These are phyloP conservation scores for Phytophthora fragariae DNA, from an alignment of 352 stramenopile genomes.

Conservation along the genomic window DNA sequence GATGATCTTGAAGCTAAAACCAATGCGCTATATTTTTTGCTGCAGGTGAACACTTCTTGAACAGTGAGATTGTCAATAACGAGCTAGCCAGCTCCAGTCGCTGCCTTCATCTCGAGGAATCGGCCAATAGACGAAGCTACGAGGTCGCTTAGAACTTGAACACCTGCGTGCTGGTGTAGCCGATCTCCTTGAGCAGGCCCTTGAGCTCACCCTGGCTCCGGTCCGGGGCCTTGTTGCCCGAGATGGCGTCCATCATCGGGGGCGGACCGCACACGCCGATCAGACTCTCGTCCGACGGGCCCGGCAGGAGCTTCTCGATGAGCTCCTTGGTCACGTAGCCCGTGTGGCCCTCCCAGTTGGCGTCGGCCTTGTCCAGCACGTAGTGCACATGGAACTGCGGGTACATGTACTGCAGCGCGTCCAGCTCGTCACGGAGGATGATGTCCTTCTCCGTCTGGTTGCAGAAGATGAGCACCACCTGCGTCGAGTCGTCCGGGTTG, in stretches of 20 bases:
- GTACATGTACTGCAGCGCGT: conserved; percentile 66
- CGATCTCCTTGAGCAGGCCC: conserved; percentile 77
- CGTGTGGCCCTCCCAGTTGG: conserved; percentile 60
- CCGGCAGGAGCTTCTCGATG: conserved; percentile 72
- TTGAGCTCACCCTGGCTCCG: conserved; percentile 77
- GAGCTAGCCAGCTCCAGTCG: conserved; percentile 26
- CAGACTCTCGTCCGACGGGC: conserved; percentile 61
- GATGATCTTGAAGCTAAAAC: conserved; percentile 10
- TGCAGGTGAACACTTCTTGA: conserved; percentile 21
- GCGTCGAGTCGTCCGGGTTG: conserved; percentile 81
- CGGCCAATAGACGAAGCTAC: conserved; percentile 6
- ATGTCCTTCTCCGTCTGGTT: conserved; percentile 89
- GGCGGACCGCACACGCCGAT: conserved; percentile 89
- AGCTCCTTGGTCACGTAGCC: conserved; percentile 80
- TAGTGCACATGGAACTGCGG: conserved; percentile 73
- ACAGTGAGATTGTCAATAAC: conserved; percentile 16
- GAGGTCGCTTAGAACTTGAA: conserved; percentile 71
- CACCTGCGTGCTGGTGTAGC: conserved; percentile 64
- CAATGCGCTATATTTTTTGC: conserved; percentile 26
- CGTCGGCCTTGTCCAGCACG: conserved; percentile 53
- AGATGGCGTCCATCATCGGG: conserved; percentile 83
- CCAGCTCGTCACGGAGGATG: conserved; percentile 82
- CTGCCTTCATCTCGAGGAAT: conserved; percentile 28
- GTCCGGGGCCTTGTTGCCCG: conserved; percentile 82
- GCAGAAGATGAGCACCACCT: conserved; percentile 82